phyloP scores from a whole-genome alignment of 495 filamentous ascomycete genomes.

The Penicillium steckii region DNA sequence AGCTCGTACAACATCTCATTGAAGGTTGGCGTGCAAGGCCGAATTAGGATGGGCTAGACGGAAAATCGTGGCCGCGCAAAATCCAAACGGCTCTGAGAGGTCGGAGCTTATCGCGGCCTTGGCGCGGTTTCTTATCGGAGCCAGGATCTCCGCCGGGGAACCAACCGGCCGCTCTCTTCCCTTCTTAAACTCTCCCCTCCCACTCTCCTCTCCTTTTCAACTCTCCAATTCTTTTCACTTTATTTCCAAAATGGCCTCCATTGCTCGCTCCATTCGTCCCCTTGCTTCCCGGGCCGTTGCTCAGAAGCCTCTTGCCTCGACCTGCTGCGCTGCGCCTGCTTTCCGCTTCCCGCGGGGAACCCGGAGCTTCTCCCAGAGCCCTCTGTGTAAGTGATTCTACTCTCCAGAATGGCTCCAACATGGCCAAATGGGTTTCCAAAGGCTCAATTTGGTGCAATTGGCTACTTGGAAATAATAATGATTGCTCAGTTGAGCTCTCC shows the following conservation, averaged over 20 bases:
- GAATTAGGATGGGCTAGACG: slow-evolving; percentile 9
- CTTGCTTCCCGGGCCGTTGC: slow-evolving; percentile 42
- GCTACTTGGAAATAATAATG: not conserved
- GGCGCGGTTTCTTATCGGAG: slow-evolving; percentile 26
- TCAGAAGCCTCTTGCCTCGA: slow-evolving; percentile 40
- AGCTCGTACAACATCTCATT: slow-evolving; percentile 89
- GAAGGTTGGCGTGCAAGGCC: slow-evolving; percentile 18
- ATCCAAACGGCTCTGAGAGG: slow-evolving; percentile 23
- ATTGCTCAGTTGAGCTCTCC: slow-evolving; percentile 5
- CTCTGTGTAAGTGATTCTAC: slow-evolving; percentile 37
- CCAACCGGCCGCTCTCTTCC: slow-evolving; percentile 23
- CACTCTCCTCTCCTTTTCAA: slow-evolving; percentile 19
- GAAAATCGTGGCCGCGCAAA: slow-evolving; percentile 18
- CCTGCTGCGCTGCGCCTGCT: slow-evolving; percentile 40
- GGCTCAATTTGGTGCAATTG: not conserved
- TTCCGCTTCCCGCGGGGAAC: slow-evolving; percentile 53
- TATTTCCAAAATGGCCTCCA: slow-evolving; percentile 36
- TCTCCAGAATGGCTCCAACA: slow-evolving; percentile 3
- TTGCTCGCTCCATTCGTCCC: slow-evolving; percentile 42
- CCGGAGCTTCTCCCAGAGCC: slow-evolving; percentile 48
- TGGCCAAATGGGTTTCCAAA: slow-evolving; percentile 1
- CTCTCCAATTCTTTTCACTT: slow-evolving; percentile 18
- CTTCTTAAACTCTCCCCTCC: slow-evolving; percentile 27
- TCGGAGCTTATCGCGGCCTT: slow-evolving; percentile 33
- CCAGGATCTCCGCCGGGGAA: slow-evolving; percentile 27